phyloP scores from a whole-genome alignment of 768 basidiomycete species.

The Phlegmacium glaucopus region DNA sequence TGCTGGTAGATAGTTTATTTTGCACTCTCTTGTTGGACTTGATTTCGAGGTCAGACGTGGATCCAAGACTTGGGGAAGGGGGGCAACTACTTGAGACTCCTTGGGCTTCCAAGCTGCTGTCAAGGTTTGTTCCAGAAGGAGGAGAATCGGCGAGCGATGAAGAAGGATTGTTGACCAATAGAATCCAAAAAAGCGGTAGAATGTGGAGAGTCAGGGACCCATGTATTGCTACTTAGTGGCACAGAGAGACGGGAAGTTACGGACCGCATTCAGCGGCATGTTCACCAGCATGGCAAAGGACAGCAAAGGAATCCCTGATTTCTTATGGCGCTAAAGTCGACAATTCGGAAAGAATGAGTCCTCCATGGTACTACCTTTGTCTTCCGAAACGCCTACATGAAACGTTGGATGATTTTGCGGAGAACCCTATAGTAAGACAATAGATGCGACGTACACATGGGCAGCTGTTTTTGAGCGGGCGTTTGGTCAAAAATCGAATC shows the following conservation, averaged over 20 bases:
- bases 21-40: slow-evolving; percentile 31
- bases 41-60: slow-evolving; percentile 39
- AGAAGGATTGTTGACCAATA: slow-evolving; percentile 68
- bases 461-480: slow-evolving; percentile 83
- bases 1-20: slow-evolving; percentile 42
- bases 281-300: slow-evolving; percentile 98
- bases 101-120: slow-evolving; percentile 29
- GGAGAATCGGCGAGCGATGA: slow-evolving; percentile 34
- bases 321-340: slow-evolving; percentile 88
- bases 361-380: slow-evolving; percentile 96
- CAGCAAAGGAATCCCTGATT: slow-evolving; percentile 97
- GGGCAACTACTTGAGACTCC: slow-evolving; percentile 30
- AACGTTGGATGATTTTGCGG: slow-evolving; percentile 63
- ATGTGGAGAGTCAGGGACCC: slow-evolving; percentile 55
- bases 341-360: slow-evolving; percentile 95
- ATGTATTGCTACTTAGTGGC: slow-evolving; percentile 47
- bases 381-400: slow-evolving; percentile 73
- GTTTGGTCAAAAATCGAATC: slow-evolving; percentile 34
- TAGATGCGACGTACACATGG: slow-evolving; percentile 49
- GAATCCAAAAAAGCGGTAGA: slow-evolving; percentile 87
- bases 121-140: slow-evolving; percentile 26
- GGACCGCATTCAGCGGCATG: slow-evolving; percentile 96
- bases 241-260: background rate
- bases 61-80: too few species aligned
- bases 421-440: slow-evolving; percentile 58